Evolutionary conservation across 768 basidiomycete species (phyloP), one percentile per base, ranked within the genome.

Genomic region (Boletus tylopilopsis): DNA sequence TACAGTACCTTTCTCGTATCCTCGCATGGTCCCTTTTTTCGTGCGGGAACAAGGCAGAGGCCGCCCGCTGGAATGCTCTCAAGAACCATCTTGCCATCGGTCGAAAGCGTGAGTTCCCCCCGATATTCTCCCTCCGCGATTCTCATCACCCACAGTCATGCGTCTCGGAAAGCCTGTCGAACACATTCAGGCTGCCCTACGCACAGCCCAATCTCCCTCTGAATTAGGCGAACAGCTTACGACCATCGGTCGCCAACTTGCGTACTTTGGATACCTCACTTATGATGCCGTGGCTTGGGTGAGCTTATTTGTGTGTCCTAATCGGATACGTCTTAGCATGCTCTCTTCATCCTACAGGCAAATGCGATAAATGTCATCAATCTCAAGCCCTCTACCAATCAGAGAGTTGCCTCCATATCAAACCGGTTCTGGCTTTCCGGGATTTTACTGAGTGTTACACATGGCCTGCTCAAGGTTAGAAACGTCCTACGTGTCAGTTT

Each of bases 131-230:
- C 24, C 11, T 37, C 8, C 33, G n/a, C 36, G 27, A 22, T 13
- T 16, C 58, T 51, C 3, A 58, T 38, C 39, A 3, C 16, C 42
- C 10, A 16, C 55, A 98, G 95, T 96, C 32, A 75, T 98, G 77
- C 84, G 96, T 15, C 74, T 99, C 45, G 92, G 93, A 58, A 95
- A 97, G 69, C 93, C 94, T 8, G 59, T 94, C 54, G 96, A 99
- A 64, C 92, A 96, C 70, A 74, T 94, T 6, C 95, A 98, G 66
- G 82, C 91, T 1, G 94, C 91, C 25, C 71, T 96, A 38, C 85
- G 84, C 44, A 84, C 87, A 18, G 72, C 82, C 4, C 68, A 83
- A 23, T 64, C 77, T 1, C 54, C 80, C 5, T 75, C 76, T 6
- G 78, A 83, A 48, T 57, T 83, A 1, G 70, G 77, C 11, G 90